phyloP scores from a whole-genome alignment of 2,329 filamentous ascomycete genomes.

The Juglanconis sp. region DNA sequence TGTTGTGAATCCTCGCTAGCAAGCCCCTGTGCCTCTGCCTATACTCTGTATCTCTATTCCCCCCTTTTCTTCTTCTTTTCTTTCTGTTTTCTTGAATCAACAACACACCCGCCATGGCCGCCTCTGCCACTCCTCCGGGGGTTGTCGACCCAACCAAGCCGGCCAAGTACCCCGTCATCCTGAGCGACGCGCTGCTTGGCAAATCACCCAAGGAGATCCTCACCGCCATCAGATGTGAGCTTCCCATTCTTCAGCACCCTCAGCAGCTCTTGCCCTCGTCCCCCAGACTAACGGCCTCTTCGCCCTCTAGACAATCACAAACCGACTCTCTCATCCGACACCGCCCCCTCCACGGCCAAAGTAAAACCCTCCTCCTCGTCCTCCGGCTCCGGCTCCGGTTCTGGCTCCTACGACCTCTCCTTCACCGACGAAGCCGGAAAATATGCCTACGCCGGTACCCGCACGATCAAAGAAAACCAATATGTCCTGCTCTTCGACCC shows the following conservation, averaged over 20 bases:
- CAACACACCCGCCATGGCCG: slow-evolving; percentile 25
- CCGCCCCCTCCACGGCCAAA: slow-evolving; percentile 45
- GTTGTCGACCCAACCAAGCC: slow-evolving; percentile 58
- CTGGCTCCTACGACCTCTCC: slow-evolving; percentile 53
- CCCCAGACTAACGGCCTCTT: neutral
- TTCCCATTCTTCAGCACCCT: neutral
- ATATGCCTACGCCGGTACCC: slow-evolving; percentile 59
- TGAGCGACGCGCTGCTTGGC: slow-evolving; percentile 59
- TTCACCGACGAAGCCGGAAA: slow-evolving; percentile 53
- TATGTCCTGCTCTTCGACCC: slow-evolving; percentile 75
- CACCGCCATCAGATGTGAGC: slow-evolving; percentile 58
- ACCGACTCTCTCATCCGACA: slow-evolving; percentile 47
- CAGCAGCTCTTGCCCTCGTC: neutral
- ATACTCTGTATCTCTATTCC: neutral
- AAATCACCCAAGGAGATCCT: slow-evolving; percentile 56
- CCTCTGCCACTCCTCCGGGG: slow-evolving; percentile 21
- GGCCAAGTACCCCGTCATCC: slow-evolving; percentile 60
- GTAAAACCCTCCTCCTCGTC: slow-evolving; percentile 44
- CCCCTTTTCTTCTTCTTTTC: neutral
- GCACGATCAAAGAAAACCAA: slow-evolving; percentile 50
- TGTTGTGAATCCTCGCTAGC: neutral
- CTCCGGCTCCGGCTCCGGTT: slow-evolving; percentile 27
- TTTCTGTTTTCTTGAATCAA: neutral
- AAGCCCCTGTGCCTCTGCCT: neutral
- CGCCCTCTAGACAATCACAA: slow-evolving; percentile 57